phyloP scores from a whole-genome alignment of 495 filamentous ascomycete species.

The Penicillium alfredii region DNA sequence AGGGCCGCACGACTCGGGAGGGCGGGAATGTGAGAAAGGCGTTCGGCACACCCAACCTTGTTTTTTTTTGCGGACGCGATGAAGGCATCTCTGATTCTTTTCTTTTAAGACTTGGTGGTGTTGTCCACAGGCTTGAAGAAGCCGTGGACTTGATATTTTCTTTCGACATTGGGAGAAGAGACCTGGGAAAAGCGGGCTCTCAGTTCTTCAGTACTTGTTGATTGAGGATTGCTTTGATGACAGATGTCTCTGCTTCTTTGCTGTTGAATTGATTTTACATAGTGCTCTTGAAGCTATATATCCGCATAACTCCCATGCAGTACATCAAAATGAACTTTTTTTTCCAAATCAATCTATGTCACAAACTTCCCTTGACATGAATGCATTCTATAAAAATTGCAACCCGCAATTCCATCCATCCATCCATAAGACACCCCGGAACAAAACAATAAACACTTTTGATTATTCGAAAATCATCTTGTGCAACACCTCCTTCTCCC shows the following conservation, averaged over 20 bases:
- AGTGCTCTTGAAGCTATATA: too few species aligned
- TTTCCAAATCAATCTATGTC: too few species aligned
- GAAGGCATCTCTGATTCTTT: conserved; percentile 89
- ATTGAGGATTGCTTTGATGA: background rate
- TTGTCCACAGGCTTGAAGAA: too few species aligned
- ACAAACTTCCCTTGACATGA: too few species aligned
- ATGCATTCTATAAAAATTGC: background rate
- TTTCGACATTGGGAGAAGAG: too few species aligned
- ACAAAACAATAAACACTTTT: background rate
- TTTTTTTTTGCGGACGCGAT: conserved; percentile 92
- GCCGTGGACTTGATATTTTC: too few species aligned
- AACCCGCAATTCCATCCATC: too few species aligned
- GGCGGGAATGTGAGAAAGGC: conserved; percentile 86
- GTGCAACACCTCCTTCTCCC: conserved; percentile 58
- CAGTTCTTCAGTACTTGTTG: too few species aligned
- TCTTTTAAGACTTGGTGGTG: conserved; percentile 39
- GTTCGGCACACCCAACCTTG: conserved; percentile 98
- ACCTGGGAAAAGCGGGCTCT: too few species aligned
- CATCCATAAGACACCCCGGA: background rate
- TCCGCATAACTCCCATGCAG: too few species aligned
- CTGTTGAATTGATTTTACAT: too few species aligned
- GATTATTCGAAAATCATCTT: conserved; percentile 39
- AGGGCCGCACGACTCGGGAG: conserved; percentile 68
- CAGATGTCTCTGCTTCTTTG: background rate
- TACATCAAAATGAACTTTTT: too few species aligned